Percentiles rank a stretch among this genome's conserved stretches.
phyloP scores from a whole-genome alignment of 78 protist genomes.

The Pigoraptor vietnamica region DNA sequence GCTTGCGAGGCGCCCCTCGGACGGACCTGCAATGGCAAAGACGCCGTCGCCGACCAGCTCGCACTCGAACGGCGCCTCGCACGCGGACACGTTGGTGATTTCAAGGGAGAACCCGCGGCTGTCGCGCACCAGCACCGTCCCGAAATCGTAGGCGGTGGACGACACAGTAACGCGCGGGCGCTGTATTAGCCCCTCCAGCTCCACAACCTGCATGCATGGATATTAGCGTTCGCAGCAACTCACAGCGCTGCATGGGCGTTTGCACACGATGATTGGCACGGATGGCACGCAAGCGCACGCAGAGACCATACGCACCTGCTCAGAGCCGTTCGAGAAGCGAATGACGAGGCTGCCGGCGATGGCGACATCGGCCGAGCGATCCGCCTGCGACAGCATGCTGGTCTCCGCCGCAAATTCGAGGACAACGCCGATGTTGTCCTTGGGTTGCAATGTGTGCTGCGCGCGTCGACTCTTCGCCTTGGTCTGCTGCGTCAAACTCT shows the following conservation, averaged over 20 bases:
- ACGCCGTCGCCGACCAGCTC: background rate
- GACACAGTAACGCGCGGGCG: background rate
- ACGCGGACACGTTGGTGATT: background rate
- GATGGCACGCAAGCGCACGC: background rate
- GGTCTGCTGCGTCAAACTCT: background rate
- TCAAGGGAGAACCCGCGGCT: background rate
- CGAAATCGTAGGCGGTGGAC: background rate
- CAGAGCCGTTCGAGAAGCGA: background rate
- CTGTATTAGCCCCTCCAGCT: background rate
- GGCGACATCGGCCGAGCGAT: background rate
- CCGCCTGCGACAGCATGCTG: background rate
- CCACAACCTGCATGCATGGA: background rate
- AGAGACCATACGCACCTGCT: too few relatives aligned
- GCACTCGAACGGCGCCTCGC: background rate
- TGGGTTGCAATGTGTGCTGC: background rate
- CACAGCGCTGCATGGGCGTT: too few relatives aligned
- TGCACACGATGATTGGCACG: too few relatives aligned
- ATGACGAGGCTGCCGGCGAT: background rate
- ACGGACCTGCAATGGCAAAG: background rate
- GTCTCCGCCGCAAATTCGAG: background rate
- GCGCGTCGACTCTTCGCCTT: background rate
- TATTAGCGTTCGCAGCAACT: too few relatives aligned
- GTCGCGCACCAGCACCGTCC: background rate
- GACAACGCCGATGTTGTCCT: background rate
- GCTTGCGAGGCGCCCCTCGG: background rate